Evolutionary conservation across 345 rosid species (phyloP), one percentile per base, ranked within the genome.

Genomic region (Citrus cavaleriei): DNA sequence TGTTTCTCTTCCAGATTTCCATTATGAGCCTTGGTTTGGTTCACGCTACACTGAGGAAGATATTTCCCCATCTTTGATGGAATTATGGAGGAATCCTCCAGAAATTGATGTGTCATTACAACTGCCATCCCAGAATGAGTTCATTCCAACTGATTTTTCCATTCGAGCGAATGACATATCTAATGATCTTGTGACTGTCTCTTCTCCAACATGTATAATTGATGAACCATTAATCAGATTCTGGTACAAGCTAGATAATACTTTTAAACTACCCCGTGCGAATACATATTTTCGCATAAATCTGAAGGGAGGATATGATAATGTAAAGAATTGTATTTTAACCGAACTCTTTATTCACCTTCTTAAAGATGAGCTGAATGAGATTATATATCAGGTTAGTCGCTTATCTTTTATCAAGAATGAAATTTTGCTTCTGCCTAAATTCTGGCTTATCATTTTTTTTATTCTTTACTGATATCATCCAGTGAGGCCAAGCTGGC

Each of bases 351-450:
- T 87, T 86, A 83, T 90, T 80, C 89, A 77, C 82, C 98, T 96
- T 84, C 97, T 96, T 27, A 96, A 93, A 82, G 99, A 96, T 63
- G 97, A 94, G 88, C 79, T 96, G 76, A 96, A 96, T 82, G 98
- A 96, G 88, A 87, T 85, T 18, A 84, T 91, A 80, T 94, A 96
- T 86, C 99, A 93, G 99, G 99, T 91, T 81, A 82, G 68, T 83
- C 64, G 34, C 77, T 61, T 59, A 21, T 75, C 40, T 69, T 78
- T 71, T 55, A 37, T 81, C 32, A 49, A 24, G 51, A 35, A 25
- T 10, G 27, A 49, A 72, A 42, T 49, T 58, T 57, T 59, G 35
- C 78, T 54, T 59, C 13, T 59, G 51, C 10, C 40, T 71, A 25
- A 60, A 32, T 32, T 62, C 22, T 55, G 60, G 8, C 37, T 16